Percentiles rank a stretch among this genome's conserved stretches.
These are phyloP conservation scores for Lathyrus aphaca DNA, from an alignment of 306 rosid genomes.

Conservation along the genomic window DNA sequence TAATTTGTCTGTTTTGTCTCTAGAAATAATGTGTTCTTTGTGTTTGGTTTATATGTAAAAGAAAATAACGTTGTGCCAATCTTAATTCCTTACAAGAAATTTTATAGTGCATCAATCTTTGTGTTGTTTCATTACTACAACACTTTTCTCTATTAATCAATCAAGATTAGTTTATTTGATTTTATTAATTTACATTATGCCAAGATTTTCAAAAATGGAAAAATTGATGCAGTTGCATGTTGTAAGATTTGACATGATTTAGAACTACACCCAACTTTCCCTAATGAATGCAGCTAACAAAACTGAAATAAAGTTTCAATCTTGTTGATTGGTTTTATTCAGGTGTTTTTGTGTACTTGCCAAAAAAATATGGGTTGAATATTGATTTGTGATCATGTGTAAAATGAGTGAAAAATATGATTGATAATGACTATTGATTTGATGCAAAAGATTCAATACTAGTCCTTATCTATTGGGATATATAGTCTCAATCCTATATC, in stretches of 20 bases:
- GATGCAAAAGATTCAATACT: no score
- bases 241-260: slow-evolving; percentile 10
- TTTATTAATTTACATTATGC: neutral
- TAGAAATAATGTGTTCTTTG: neutral
- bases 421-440: no score
- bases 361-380: neutral
- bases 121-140: slow-evolving; percentile 9
- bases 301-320: slow-evolving; percentile 33
- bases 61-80: neutral
- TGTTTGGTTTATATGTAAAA: neutral
- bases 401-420: no score
- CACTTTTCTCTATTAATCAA: slow-evolving; percentile 10
- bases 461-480: no score
- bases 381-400: no score
- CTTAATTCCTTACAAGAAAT: neutral
- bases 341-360: neutral
- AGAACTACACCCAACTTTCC: slow-evolving; percentile 23
- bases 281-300: slow-evolving; percentile 2
- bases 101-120: neutral
- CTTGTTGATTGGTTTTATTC: slow-evolving; percentile 24
- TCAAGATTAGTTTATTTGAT: slow-evolving; percentile 11
- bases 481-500: no score
- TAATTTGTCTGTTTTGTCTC: no score
- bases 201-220: slow-evolving; percentile 10
- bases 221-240: neutral